phyloP scores from a whole-genome alignment of 1,284 basidiomycete genomes.

The Apiotrichum sp. region DNA sequence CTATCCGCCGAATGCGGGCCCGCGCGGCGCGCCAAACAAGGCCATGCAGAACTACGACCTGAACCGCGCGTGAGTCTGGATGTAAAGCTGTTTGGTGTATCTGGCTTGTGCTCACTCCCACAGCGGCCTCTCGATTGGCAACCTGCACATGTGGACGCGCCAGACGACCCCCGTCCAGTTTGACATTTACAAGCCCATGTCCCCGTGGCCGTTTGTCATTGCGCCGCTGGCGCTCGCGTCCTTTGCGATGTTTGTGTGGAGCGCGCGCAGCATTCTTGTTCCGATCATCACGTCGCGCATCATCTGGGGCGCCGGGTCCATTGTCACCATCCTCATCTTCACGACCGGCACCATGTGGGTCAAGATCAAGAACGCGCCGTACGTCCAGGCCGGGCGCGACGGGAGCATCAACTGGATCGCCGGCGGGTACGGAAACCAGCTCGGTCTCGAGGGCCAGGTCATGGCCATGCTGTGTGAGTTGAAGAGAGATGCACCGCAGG shows the following conservation, averaged over 20 bases:
- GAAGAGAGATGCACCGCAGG: not conserved
- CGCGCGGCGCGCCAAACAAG: conserved; percentile 54
- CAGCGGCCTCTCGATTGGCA: conserved; percentile 72
- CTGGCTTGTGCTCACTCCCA: not conserved
- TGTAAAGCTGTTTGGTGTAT: not conserved
- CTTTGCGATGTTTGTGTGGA: conserved; percentile 30
- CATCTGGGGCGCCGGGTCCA: conserved; percentile 58
- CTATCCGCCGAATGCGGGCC: conserved; percentile 66
- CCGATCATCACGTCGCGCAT: conserved; percentile 63
- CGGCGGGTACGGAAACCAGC: conserved; percentile 81
- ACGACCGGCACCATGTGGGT: conserved; percentile 95
- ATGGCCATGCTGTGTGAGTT: conserved; percentile 74
- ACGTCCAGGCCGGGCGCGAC: conserved; percentile 50
- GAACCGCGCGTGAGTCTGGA: conserved; percentile 51
- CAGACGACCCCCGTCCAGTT: conserved; percentile 53
- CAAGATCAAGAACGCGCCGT: conserved; percentile 78
- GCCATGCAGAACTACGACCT: conserved; percentile 68
- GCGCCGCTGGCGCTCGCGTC: conserved; percentile 54
- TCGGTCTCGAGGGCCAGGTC: conserved; percentile 86
- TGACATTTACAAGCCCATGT: conserved; percentile 42
- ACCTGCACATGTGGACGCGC: conserved; percentile 69
- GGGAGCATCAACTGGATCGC: conserved; percentile 72
- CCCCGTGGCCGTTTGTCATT: conserved; percentile 53
- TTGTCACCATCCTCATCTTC: conserved; percentile 70
- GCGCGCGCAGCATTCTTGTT: conserved; percentile 51